phyloP scores from a whole-genome alignment of 805 yeast genomes.

The Schwanniomyces occidentalis region DNA sequence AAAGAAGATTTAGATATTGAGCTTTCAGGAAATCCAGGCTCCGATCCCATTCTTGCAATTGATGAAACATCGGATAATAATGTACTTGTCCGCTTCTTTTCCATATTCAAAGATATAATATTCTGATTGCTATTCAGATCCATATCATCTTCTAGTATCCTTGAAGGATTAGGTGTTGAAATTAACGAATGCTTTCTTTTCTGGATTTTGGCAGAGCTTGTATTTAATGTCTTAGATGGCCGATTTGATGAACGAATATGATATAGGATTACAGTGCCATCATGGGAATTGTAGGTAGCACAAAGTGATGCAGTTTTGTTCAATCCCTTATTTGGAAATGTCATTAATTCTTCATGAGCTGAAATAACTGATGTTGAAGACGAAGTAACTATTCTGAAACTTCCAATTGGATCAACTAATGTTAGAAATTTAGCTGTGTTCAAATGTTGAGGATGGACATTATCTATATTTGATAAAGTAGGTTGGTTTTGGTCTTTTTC shows the following conservation, averaged over 20 bases:
- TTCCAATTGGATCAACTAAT: slow-evolving; percentile 71
- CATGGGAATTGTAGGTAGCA: slow-evolving; percentile 54
- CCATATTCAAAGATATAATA: slow-evolving; percentile 37
- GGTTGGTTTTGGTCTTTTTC: slow-evolving; percentile 45
- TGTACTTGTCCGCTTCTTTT: slow-evolving; percentile 45
- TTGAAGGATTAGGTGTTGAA: slow-evolving; percentile 43
- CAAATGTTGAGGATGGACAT: slow-evolving; percentile 20
- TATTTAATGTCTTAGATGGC: slow-evolving; percentile 14
- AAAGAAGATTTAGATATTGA: slow-evolving; percentile 18
- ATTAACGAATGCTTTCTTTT: slow-evolving; percentile 29
- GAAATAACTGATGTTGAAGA: slow-evolving; percentile 69
- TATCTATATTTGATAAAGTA: slow-evolving; percentile 7
- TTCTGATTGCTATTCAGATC: slow-evolving; percentile 17
- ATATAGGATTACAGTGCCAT: slow-evolving; percentile 50
- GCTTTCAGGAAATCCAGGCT: slow-evolving; percentile 27
- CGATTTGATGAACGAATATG: slow-evolving; percentile 47
- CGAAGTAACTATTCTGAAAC: slow-evolving; percentile 69
- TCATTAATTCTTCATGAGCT: slow-evolving; percentile 53
- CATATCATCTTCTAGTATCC: slow-evolving; percentile 44
- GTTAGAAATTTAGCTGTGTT: slow-evolving; percentile 54
- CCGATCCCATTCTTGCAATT: slow-evolving; percentile 47
- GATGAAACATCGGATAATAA: slow-evolving; percentile 43
- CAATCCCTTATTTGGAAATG: slow-evolving; percentile 48
- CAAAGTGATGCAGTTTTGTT: slow-evolving; percentile 43
- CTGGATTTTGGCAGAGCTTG: slow-evolving; percentile 12